Evolutionary conservation across 371 early-diverging fungal species (phyloP).

Genomic region (Apophysomyces ossiformis): DNA sequence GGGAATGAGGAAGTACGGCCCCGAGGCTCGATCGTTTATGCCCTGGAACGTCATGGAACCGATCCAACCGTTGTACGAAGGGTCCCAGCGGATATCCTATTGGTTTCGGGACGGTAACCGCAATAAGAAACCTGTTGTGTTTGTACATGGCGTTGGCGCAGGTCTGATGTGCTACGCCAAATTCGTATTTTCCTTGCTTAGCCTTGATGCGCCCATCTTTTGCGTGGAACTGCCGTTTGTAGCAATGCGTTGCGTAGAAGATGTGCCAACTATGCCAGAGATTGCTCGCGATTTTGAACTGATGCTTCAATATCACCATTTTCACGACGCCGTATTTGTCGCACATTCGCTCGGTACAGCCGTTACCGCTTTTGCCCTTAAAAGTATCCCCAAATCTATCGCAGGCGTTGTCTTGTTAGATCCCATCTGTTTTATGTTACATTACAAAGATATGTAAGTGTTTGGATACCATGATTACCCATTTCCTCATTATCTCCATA

Average conservation of each 20-base stretch:
- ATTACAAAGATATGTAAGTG: constrained; percentile 60
- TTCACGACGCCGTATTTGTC: constrained; percentile 64
- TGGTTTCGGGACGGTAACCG: constrained; percentile 54
- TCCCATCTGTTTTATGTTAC: constrained; percentile 74
- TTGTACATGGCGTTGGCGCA: constrained; percentile 76
- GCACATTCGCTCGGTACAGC: constrained; percentile 76
- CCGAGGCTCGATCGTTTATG: constrained; percentile 37
- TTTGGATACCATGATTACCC: neutral
- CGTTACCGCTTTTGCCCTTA: constrained; percentile 55
- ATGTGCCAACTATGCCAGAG: constrained; percentile 65
- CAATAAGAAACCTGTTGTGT: constrained; percentile 64
- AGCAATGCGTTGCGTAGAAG: constrained; percentile 65
- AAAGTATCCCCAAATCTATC: constrained; percentile 48
- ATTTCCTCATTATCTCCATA: constrained; percentile 12
- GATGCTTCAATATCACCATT: constrained; percentile 61
- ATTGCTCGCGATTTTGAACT: constrained; percentile 63
- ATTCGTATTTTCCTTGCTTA: constrained; percentile 48
- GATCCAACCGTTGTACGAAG: constrained; percentile 14
- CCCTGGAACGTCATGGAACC: constrained; percentile 35
- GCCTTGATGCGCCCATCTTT: constrained; percentile 62
- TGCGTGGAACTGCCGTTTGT: constrained; percentile 75
- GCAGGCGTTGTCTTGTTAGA: constrained; percentile 63
- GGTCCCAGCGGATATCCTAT: constrained; percentile 46
- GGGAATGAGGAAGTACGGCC: constrained; percentile 41
- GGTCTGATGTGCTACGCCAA: constrained; percentile 65